These are phyloP conservation scores for Phialophora chinensis DNA, from an alignment of 2,329 filamentous ascomycete species.

Conservation along the genomic window DNA sequence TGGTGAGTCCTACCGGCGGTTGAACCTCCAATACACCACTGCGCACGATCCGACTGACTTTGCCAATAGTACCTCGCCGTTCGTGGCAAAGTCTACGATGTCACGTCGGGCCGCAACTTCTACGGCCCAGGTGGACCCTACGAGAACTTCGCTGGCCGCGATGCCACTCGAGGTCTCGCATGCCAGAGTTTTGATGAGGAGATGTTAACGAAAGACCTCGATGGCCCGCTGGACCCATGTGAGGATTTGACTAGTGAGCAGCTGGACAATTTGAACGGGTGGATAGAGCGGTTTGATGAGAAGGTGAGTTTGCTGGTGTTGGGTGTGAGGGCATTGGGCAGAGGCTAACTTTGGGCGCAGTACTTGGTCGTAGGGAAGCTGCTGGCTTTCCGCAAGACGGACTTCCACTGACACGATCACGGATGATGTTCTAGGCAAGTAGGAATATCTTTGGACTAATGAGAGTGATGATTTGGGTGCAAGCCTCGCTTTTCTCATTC, in stretches of 20 bases:
- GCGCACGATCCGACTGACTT: not conserved
- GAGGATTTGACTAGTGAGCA: conserved; percentile 74
- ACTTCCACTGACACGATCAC: conserved; percentile 29
- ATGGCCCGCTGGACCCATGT: conserved; percentile 79
- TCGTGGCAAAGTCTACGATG: conserved; percentile 88
- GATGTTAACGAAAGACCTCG: conserved; percentile 90
- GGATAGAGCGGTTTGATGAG: conserved; percentile 90
- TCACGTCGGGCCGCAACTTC: conserved; percentile 84
- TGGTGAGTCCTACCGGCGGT: conserved; percentile 46
- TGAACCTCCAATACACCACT: not conserved
- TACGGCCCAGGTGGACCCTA: conserved; percentile 96
- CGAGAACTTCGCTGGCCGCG: conserved; percentile 91
- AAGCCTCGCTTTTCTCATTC: conserved; percentile 23
- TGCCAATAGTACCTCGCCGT: conserved; percentile 76
- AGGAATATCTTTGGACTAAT: not conserved
- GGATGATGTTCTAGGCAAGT: not conserved
- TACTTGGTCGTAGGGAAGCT: conserved; percentile 92
- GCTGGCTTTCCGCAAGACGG: conserved; percentile 65
- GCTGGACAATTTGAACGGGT: conserved; percentile 81
- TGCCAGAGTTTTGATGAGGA: conserved; percentile 92
- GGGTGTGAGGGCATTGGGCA: not conserved
- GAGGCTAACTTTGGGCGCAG: conserved; percentile 37
- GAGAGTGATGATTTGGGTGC: conserved; percentile 5
- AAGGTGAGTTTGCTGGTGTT: conserved; percentile 56
- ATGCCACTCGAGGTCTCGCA: conserved; percentile 86